Conservation (phyloP, 176 grass and related monocot genomes). For the maize (Zea mays) region DNA sequence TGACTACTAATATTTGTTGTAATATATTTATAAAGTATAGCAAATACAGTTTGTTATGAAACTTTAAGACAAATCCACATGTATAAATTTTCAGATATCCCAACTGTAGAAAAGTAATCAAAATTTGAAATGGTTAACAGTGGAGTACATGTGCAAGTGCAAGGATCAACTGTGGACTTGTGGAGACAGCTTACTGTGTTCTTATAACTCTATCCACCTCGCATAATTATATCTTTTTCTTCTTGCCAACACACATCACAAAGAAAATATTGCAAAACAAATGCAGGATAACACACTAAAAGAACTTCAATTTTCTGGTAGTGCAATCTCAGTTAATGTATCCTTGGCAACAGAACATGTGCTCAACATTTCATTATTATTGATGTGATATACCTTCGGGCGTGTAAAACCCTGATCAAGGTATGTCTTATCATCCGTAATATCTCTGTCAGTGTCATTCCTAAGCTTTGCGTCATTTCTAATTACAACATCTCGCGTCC, state of each 20-base stretch:
- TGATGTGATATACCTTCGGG: constrained; percentile 67
- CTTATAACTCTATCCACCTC: neutral
- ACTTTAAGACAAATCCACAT: neutral
- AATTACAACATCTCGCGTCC: constrained; percentile 79
- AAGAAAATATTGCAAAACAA: constrained; percentile 24
- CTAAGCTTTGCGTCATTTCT: constrained; percentile 85
- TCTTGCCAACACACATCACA: neutral
- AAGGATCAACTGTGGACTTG: neutral
- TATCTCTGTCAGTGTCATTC: constrained; percentile 51
- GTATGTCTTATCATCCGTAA: constrained; percentile 57
- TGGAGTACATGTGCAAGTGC: neutral
- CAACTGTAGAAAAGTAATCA: neutral
- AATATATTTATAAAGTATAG: neutral
- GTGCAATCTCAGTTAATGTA: constrained; percentile 1
- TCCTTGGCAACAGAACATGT: neutral
- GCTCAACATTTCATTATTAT: constrained; percentile 11
- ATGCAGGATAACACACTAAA: neutral
- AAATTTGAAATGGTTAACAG: neutral
- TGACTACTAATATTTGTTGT: neutral
- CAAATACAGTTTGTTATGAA: neutral
- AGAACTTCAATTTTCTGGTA: neutral
- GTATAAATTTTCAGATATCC: neutral
- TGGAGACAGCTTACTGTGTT: neutral
- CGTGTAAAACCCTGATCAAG: constrained; percentile 97
- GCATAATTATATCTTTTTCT: neutral